Evolutionary conservation across 2,329 filamentous ascomycete species (phyloP).

Genomic region (Diatrype stigma): DNA sequence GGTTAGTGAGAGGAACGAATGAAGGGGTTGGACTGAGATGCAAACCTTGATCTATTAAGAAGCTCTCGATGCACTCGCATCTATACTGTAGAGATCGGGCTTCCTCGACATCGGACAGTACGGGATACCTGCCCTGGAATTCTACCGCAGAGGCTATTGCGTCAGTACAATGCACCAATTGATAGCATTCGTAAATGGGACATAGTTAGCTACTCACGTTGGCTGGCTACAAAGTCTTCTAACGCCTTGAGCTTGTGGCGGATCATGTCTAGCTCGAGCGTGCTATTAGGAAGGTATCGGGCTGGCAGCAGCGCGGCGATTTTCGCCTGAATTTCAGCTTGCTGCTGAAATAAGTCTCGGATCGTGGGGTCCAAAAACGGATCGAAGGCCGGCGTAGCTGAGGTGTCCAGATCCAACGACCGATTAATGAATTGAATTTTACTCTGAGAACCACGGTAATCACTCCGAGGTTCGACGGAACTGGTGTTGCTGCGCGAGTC

Average conservation of each 20-base stretch:
- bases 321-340: conserved; percentile 49
- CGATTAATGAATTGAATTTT: not conserved
- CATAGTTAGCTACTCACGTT: conserved; percentile 38
- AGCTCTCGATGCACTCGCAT: conserved; percentile 54
- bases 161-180: conserved; percentile 18
- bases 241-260: conserved; percentile 51
- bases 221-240: conserved; percentile 42
- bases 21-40: conserved; percentile 4
- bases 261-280: conserved; percentile 50
- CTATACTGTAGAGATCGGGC: conserved; percentile 53
- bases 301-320: conserved; percentile 44
- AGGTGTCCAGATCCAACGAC: conserved; percentile 13
- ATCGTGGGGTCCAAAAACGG: conserved; percentile 40
- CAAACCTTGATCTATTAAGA: conserved; percentile 46
- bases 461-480: conserved; percentile 26
- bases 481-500: conserved; percentile 11
- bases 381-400: conserved; percentile 30
- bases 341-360: conserved; percentile 45
- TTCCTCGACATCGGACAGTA: conserved; percentile 53
- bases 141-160: conserved; percentile 23
- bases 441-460: conserved; percentile 26
- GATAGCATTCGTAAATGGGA: conserved; percentile 11
- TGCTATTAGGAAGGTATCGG: conserved; percentile 44
- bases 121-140: conserved; percentile 35
- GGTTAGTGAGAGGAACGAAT: conserved; percentile 3